These are phyloP conservation scores for Hippophae rhamnoides DNA, from an alignment of 306 rosid species.

Conservation along the genomic window DNA sequence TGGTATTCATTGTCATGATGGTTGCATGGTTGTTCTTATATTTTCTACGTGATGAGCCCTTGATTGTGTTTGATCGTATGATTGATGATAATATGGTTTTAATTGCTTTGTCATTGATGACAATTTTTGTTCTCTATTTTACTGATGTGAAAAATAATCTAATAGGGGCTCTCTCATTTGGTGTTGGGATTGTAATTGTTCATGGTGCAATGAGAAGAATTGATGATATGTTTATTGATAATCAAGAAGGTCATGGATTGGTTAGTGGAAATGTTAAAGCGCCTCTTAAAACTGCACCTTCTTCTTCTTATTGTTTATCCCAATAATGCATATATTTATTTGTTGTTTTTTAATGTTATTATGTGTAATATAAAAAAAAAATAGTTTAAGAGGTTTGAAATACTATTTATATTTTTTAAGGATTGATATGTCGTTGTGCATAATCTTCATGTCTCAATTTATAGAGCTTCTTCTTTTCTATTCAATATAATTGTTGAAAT, in stretches of 20 bases:
- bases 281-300: slow-evolving; percentile 52
- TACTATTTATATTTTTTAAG: too few species aligned
- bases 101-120: slow-evolving; percentile 23
- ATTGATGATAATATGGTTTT: slow-evolving; percentile 39
- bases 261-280: slow-evolving; percentile 20
- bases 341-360: background rate
- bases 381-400: background rate
- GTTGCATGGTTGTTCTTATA: slow-evolving; percentile 43
- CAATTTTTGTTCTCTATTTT: slow-evolving; percentile 28
- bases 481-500: too few species aligned
- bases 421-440: too few species aligned
- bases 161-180: slow-evolving; percentile 26
- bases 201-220: slow-evolving; percentile 47
- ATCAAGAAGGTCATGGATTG: slow-evolving; percentile 30
- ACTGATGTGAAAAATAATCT: slow-evolving; percentile 38
- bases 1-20: slow-evolving; percentile 26
- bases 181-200: slow-evolving; percentile 22
- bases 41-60: slow-evolving; percentile 40
- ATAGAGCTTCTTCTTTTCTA: too few species aligned
- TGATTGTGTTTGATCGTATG: slow-evolving; percentile 21
- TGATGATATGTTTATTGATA: slow-evolving; percentile 35
- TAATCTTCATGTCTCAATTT: too few species aligned
- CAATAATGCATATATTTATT: background rate
- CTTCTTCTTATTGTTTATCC: slow-evolving; percentile 47
- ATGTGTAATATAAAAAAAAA: background rate